Conservation (phyloP, 768 basidiomycete species). For the Dentipellis fragilis region DNA sequence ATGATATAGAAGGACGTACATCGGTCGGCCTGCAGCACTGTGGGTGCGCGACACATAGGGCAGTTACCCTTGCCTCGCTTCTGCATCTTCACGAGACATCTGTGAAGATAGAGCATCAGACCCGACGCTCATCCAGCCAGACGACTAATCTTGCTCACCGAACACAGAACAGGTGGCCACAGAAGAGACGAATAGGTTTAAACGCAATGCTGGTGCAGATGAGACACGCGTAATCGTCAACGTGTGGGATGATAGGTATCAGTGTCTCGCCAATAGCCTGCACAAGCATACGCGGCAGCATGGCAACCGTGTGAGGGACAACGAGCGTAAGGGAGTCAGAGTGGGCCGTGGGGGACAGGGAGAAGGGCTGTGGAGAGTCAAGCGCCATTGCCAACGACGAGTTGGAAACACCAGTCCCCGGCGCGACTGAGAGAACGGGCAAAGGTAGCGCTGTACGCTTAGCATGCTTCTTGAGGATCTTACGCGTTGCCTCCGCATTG, state of each 20-base stretch:
- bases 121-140: not conserved
- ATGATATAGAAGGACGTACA: slow-evolving; percentile 34
- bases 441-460: slow-evolving; percentile 81
- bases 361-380: not conserved
- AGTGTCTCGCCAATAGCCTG: slow-evolving; percentile 77
- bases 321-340: not conserved
- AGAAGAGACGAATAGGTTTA: slow-evolving; percentile 78
- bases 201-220: slow-evolving; percentile 90
- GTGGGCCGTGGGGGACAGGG: not conserved
- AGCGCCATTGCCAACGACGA: not conserved
- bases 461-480: slow-evolving; percentile 90
- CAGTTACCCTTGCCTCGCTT: slow-evolving; percentile 65
- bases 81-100: slow-evolving; percentile 87
- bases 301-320: slow-evolving; percentile 15
- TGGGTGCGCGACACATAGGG: slow-evolving; percentile 75
- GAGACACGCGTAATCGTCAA: slow-evolving; percentile 79
- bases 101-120: slow-evolving; percentile 14
- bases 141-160: slow-evolving; percentile 23
- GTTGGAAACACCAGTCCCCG: slow-evolving; percentile 3
- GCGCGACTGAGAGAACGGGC: slow-evolving; percentile 23
- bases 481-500: slow-evolving; percentile 82
- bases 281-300: slow-evolving; percentile 57
- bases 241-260: slow-evolving; percentile 67
- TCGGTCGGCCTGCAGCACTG: slow-evolving; percentile 67
- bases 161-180: slow-evolving; percentile 74